Percentiles rank a stretch among this genome's conserved stretches.
These are phyloP conservation scores for Quaeritorhiza haematococci DNA, from an alignment of 371 early-diverging fungal species.

Conservation along the genomic window DNA sequence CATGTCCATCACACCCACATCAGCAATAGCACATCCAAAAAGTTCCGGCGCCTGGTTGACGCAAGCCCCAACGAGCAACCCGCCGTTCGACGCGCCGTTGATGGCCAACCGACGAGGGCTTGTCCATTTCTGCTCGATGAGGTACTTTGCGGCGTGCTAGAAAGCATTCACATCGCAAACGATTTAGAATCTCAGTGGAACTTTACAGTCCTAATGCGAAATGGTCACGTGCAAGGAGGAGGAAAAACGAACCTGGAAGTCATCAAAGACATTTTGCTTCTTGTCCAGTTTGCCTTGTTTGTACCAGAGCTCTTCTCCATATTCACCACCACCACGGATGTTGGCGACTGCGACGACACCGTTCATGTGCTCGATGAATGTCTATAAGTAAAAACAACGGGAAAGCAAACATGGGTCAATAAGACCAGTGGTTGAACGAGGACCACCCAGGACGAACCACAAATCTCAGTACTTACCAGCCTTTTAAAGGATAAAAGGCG, in stretches of 20 bases:
- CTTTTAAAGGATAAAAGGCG: conserved; percentile 1
- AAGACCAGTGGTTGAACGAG: background rate
- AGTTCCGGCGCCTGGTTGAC: conserved; percentile 46
- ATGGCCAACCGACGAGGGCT: conserved; percentile 35
- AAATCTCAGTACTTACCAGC: background rate
- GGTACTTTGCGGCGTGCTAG: conserved; percentile 35
- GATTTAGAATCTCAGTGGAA: too few relatives aligned
- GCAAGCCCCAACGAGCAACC: conserved; percentile 47
- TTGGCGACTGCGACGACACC: conserved; percentile 29
- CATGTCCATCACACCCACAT: conserved; percentile 54
- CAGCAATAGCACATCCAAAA: conserved; percentile 43
- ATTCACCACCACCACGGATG: conserved; percentile 42
- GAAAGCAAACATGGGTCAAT: background rate
- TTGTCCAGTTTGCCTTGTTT: background rate
- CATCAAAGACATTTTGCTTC: conserved; percentile 3
- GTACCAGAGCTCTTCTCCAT: conserved; percentile 17
- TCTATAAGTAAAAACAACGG: background rate
- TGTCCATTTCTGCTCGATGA: conserved; percentile 30
- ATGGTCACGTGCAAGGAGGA: too few relatives aligned
- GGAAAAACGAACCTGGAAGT: conserved; percentile 21
- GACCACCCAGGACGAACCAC: too few relatives aligned
- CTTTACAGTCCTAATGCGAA: too few relatives aligned
- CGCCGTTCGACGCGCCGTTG: conserved; percentile 72
- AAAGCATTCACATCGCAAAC: too few relatives aligned
- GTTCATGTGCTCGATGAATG: background rate